Base-by-base conservation (phyloP, 1,284 basidiomycete species). In the Rhodotorula sp. region DNA sequence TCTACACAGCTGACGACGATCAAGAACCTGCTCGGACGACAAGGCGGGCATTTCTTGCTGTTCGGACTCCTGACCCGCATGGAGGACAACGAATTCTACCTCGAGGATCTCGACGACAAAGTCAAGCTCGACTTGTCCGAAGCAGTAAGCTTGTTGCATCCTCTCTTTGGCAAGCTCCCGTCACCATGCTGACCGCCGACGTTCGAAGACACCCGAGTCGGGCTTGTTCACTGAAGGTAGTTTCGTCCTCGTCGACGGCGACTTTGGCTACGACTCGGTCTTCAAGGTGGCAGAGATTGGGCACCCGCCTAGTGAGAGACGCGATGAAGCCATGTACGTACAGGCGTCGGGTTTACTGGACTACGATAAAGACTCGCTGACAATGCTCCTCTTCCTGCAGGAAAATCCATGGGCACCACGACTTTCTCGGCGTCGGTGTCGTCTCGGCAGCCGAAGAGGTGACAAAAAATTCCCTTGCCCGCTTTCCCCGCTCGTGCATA, bases 141-240 rank as follows among this genome's bases (percentile, higher is more conserved):
- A 77, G 86, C 96, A 58, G 94, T 95, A 77, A 80, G 89, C 29
- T 14, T 52, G 18, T 29, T 61, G 21, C 49, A 43, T 5, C 62
- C n/a, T 58, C 52, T 6, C 58, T 14, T 23, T 21, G 23, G 21
- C 39, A 6, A n/a, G 52, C 29, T 34, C 29, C 15, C 18, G 31
- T 58, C 3, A 43, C 39, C 10, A 43, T 43, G 10, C 10, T 43
- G 39, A 43, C 16, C 23, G 10, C 34, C 57, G 31, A 12, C 18
- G 26, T 20, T 23, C 31, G 59, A 74, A 94, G 93, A 91, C 92
- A 71, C 95, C 96, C 8, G 93, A 94, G 58, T 95, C 97, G 80
- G 97, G 97, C 1, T 82, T 99, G 21, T 99, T 98, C 79, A 97
- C 95, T 0, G 95, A 99, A 81, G 97, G 97, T 0, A 93, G 90